Evolutionary conservation across 2,329 filamentous ascomycete genomes (phyloP), one percentile per base, ranked within the genome.

Genomic region (Hysterium pulicare): DNA sequence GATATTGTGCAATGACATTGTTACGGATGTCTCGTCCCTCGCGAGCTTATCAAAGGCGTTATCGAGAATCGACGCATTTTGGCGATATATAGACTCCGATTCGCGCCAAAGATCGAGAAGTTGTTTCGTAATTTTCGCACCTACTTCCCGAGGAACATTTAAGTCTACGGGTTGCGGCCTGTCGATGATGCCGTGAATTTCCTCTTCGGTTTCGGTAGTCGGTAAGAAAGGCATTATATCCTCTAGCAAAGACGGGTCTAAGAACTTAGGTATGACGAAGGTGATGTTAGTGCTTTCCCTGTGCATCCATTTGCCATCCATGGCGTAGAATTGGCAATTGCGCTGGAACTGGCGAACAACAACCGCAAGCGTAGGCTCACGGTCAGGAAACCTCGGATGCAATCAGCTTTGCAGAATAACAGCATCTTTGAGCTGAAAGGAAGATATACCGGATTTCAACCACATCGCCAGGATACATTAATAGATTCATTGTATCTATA

Each of bases 191-290:
- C 66, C 60, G 35, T 68, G 59, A 30, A 53, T 32, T n/a, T 69
- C 45, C 19, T 61, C 53, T 23, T 59, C 49, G 3, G 60, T 57
- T 7, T 64, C 54, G 36, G 66, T 62, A 4, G 61, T 63, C 0
- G 80, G 80, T 3, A 83, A 64, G 54, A 76, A 74, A 3, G 74
- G 71, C 8, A 75, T 44, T 3, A 83, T 55, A 2, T 71, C 67
- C 10, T 71, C 54, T 3, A 82, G 48, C 20, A 73, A 48, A 21
- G 70, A 59, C 2, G 62, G 64, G 21, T 72, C 60, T 8, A 76
- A 67, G 49, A 76, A 78, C 19, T 64, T 62, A 36, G 74, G 71
- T 9, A 80, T 63, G 8, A 72, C 67, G 51, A 74, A 80, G 34
- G 72, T 68, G 6, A 79, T 58, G 23, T 62, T 55, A 16, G 51